Evolutionary conservation across 192 early-diverging fungal species (phyloP), one percentile per base, ranked within the genome.

Genomic region (Obelidium mucronatum): DNA sequence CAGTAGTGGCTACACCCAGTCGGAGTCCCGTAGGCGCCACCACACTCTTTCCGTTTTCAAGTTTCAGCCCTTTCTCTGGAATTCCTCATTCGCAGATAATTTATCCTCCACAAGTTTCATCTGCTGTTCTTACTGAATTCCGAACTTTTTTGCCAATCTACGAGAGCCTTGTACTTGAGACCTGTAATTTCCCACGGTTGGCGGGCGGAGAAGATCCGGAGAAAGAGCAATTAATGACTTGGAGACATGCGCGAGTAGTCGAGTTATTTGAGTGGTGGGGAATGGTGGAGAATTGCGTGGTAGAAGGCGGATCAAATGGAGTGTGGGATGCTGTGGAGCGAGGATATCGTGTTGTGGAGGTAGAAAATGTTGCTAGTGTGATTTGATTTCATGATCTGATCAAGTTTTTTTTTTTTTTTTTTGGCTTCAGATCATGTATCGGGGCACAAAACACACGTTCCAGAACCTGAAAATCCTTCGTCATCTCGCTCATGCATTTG

Each of bases 381-480:
- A 15, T 44, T 40, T 59, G 0, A 0, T 48, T 62, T 1, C 37
- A 2, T 54, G 15, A 53, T 70, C 53, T 36, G 31, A 69, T 56
- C n/a, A 24, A 44, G 26, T 35, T 52, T 11, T 59, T 8, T 34
- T 65, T n/a, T 75, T 24, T 4, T 34, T 42, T 72, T 2, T 73
- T 61, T 54, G 2, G 19, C 17, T 31, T 4, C 34, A 85, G 84
- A 74, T 71, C 15, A 40, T 88, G 53, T 88, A 88, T 74, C 64
- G 85, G 2, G 87, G 82, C 24, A 87, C 87, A 15, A 79, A 74
- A 36, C 83, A 86, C 59, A 83, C 85, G 2, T 88, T 85, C 70
- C 83, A 88, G 58, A 83, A 82, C 4, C 73, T 88, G 58, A 80
- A 77, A 37, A 22, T 88, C 13, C 62, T 88, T 26, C 79, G 87